Evolutionary conservation across 2,329 filamentous ascomycete genomes (phyloP), one percentile per base, ranked within the genome.

Genomic region (Xylaria sp.): DNA sequence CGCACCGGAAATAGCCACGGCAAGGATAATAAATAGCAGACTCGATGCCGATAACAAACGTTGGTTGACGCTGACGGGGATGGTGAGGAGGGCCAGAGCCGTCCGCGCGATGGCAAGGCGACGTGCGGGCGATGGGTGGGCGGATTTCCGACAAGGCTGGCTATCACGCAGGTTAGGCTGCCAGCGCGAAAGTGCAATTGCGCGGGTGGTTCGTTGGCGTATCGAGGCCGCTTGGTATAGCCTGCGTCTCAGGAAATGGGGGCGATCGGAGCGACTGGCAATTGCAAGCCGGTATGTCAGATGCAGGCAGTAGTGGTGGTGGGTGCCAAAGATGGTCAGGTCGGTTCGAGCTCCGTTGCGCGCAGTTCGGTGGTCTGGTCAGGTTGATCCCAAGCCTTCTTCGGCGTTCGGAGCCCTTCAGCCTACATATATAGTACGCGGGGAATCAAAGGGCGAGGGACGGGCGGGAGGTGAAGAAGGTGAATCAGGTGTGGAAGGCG

Each of bases 401-500:
- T 72, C 68, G 61, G 65, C 55, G 69, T 73, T 75, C 72, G 65
- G 72, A 71, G 39, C 53, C 64, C 71, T 69, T 72, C 54, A 57
- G 34, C 32, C 54, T 19, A 69, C 36, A 66, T 77, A 77, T 77
- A 77, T 77, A 77, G 39, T 63, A 65, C 27, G 47, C 47, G 55
- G 27, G 61, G 53, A 54, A 54, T 72, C 59, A 74, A 74, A 74
- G 69, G 67, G 56, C 30, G 63, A 67, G 64, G 47, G 59, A 61
- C 27, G 66, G 64, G 64, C 72, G 72, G 65, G 64, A 69, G 67
- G 63, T 75, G 72, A 72, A 71, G 72, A 72, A 75, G 42, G 42
- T 47, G 72, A 72, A 71, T 73, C 73, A 75, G 56, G 53, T 42
- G 67, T 71, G 62, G 75, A 76, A 76, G 73, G 63, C 65, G 68